Evolutionary conservation across 2,329 filamentous ascomycete genomes (phyloP), one percentile per base, ranked within the genome.

Genomic region (Aspergillus alliaceus): DNA sequence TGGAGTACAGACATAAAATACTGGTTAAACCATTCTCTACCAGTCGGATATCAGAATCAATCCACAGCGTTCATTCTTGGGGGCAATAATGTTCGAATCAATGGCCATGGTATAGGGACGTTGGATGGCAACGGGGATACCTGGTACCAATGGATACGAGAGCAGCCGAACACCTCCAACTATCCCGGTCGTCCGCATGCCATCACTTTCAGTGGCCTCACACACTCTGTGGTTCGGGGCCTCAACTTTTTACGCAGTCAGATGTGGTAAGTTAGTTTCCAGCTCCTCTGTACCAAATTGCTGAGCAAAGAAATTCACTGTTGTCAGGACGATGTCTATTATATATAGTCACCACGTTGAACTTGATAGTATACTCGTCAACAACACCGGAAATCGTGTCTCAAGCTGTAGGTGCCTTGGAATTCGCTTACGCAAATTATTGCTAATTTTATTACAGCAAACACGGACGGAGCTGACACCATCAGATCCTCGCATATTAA

Each of bases 401-500:
- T 58, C 56, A n/a, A 62, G 62, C 27, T 61, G 62, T 65, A 40
- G 20, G 56, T 47, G 18, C 6, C 12, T 18, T n/a, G n/a, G n/a
- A n/a, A n/a, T n/a, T n/a, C n/a, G n/a, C n/a, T n/a, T n/a, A n/a
- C n/a, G n/a, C n/a, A n/a, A n/a, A n/a, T n/a, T n/a, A n/a, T n/a
- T n/a, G n/a, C n/a, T n/a, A n/a, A n/a, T n/a, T n/a, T n/a, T n/a
- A n/a, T n/a, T n/a, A n/a, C n/a, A 62, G 59, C 53, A 25, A 73
- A 77, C 40, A 82, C 83, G 15, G 77, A 84, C 52, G 80, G 77
- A 4, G 81, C 78, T 1, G 82, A 86, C 59, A 85, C 82, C 0
- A 76, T 85, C 49, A 80, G 77, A 62, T 80, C 80, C 12, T 76
- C 80, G 51, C 76, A 81, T 59, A 82, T 85, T 53, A 79, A 76